Base-by-base conservation (phyloP, 1,284 basidiomycete species). In the Papiliotrema laurentii region DNA sequence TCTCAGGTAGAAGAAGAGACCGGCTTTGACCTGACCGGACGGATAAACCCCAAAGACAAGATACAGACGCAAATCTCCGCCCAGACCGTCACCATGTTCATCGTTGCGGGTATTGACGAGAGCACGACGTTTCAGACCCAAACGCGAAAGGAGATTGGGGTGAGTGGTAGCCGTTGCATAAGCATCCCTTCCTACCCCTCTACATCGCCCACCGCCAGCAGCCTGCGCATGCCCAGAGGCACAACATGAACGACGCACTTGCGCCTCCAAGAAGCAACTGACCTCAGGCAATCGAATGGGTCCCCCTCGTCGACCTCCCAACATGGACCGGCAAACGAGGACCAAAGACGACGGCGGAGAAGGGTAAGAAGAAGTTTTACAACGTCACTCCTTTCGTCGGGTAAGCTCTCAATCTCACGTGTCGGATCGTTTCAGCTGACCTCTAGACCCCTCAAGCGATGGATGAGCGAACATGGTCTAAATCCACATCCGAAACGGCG, bases 91-190 rank as follows among this genome's bases (percentile, higher is more conserved):
- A 89, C 91, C 31, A 78, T 98, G 55, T 99, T 87, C 74, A 85
- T 99, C 61, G 89, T 97, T 22, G 81, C 86, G 19, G 86, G 85
- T 37, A 84, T 99, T n/a, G 83, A 87, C 47, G 92, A 97, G 73
- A 82, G 86, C 63, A 96, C 85, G 55, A 78, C 80, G 13, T 97
- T 99, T 75, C 82, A 89, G 73, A 96, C 96, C 4, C 85, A 86
- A 72, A 98, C 96, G 2, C 80, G 94, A 54, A 97, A 97, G 75
- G 96, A 99, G 78, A 99, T 99, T 63, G 96, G 92, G 64, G 93
- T 97, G 78, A 68, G 89, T 76, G 47, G 10, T 16, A 22, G 25
- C 10, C 9, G 14, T 25, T 27, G 9, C 13, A 41, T 10, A 7
- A 22, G 25, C 19, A 33, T 16, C 42, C 24, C 14, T 19, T 16